Evolutionary conservation across 345 rosid species (phyloP), one percentile per base, ranked within the genome.

Genomic region (Carallia brachiata): DNA sequence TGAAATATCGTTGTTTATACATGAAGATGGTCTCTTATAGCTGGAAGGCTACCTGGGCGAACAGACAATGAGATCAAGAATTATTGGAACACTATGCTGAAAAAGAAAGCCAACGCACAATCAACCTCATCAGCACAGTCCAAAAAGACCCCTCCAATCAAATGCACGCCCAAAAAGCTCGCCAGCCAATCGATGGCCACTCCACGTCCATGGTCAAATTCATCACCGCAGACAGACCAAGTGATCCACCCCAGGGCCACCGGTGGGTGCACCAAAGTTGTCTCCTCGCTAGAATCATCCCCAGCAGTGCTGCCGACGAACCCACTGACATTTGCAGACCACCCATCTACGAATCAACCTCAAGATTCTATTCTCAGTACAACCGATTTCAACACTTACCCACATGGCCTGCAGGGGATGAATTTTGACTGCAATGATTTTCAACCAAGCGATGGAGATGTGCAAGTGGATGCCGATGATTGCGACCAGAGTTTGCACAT

Each of bases 41-140:
- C 90, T 28, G 90, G 88, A 61, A 82, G 88, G 75, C 81, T 86
- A 64, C 90, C 90, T 37, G 88, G 90, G 65, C 86, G 90, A 82
- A 86, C 90, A 69, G 90, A 86, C 73, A 86, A 86, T 80, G 89
- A 86, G 83, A 86, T 86, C 81, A 86, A 86, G 68, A 86, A 86
- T 65, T 84, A 86, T 18, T 86, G 87, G 90, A 86, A 86, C 76
- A 84, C 88, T 6, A 86, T 82, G 48, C 67, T 86, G 44, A 79
- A 66, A 6, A 86, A 86, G 73, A 86, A 70, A 66, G 79, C 70
- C 4, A 77, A 39, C 36, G 59, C 73, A 39, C 69, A 55, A 31
- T 23, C 79, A 28, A 34, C 67, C 19, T 32, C 72, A 1, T 32
- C 72, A 1, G 30, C 31, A 5, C 66, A 30, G 5, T 36, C 73